phyloP scores from a whole-genome alignment of 148 eudicot genomes.

The Rhododendron mucronatum region DNA sequence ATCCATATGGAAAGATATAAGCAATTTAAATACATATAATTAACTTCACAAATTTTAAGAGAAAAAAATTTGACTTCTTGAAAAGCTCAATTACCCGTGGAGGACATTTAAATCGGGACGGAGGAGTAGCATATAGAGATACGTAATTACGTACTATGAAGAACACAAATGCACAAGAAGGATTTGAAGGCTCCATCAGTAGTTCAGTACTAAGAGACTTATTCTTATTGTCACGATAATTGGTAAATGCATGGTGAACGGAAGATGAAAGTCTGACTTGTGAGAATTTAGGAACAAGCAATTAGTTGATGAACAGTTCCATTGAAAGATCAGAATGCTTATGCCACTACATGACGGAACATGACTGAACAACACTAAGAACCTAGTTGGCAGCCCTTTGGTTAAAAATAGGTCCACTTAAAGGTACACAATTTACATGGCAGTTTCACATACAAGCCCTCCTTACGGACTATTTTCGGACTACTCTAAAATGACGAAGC shows the following conservation, averaged over 20 bases:
- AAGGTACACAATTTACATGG: conserved; percentile 2
- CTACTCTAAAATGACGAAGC: background rate
- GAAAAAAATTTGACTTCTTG: no score
- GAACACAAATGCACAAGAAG: background rate
- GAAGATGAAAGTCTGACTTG: background rate
- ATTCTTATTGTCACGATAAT: conserved; percentile 5
- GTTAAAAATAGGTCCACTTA: background rate
- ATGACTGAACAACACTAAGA: background rate
- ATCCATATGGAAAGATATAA: no score
- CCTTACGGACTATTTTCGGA: background rate
- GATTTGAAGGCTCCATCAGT: background rate
- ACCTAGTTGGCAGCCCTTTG: background rate
- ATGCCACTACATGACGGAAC: background rate
- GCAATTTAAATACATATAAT: no score
- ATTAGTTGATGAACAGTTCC: background rate
- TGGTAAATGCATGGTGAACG: background rate
- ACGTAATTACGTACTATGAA: background rate
- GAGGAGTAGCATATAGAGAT: background rate
- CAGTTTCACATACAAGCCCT: background rate
- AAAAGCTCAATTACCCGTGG: no score
- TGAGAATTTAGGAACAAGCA: background rate
- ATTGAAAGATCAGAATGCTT: background rate
- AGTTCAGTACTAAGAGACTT: background rate
- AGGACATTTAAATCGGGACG: background rate
- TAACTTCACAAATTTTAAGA: no score